Base-by-base conservation (phyloP, 257 asterid genomes). In the Solanum verrucosum region DNA sequence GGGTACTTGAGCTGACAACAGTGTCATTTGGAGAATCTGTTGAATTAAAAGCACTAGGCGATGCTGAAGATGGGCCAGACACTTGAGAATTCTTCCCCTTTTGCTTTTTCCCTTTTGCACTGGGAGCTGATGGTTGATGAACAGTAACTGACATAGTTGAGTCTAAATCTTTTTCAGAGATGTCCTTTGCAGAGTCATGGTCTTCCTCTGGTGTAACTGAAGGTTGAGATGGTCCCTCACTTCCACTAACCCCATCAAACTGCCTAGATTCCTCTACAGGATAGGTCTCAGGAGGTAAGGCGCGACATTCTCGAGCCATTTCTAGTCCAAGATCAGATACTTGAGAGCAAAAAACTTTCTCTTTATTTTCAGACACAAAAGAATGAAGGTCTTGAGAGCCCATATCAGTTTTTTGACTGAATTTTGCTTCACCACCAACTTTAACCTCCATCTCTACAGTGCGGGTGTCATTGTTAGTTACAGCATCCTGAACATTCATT, bases 261-360 rank as follows among this genome's bases (percentile, higher is more conserved):
- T 91, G 95, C 90, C 94, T 90, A 89, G 95, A 82, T 90, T 96
- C 98, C 91, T 94, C 95, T 42, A 90, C 89, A 52, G 71, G 87
- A 88, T 84, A 90, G 84, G 94, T 93, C 92, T 95, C 98, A 77
- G 98, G 93, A 14, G 95, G 91, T 83, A 94, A 83, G 75, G 93
- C 93, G 40, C 83, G 94, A 88, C 90, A 94, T 21, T 96, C 98
- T 88, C 97, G 94, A 89, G 98, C 93, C 96, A 96, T 93, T 88
- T 94, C 98, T 73, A 95, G 84, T 88, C 99, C 98, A 20, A 95
- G 92, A 91, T 93, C 96, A 86, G 98, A 94, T 27, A 95, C 98
- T 92, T 96, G 98, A 88, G 99, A 97, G 91, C 92, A 94, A 90
- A 97, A 97, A 31, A 90, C 60, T 84, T 91, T 95, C 85, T 97